Conservation (phyloP, 2,329 filamentous ascomycete species). For the Calonectria multiphialidica region DNA sequence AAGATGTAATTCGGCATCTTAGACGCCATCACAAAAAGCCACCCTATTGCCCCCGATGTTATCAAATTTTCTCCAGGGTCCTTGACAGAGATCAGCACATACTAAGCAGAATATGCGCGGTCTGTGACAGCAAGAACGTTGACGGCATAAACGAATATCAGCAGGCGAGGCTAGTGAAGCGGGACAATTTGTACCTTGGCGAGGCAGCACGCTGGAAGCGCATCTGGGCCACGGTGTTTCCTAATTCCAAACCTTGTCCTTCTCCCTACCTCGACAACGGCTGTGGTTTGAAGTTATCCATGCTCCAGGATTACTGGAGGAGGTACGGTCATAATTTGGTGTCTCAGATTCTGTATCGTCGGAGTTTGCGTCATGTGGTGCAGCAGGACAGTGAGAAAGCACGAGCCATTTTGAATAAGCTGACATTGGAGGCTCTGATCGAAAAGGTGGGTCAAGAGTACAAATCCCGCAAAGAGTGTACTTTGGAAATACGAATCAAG, state of each 20-base stretch:
- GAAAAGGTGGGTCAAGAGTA: neutral
- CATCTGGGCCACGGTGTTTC: neutral
- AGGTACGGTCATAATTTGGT: neutral
- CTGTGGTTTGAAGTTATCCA: neutral
- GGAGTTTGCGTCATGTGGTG: accelerated
- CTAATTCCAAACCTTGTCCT: neutral
- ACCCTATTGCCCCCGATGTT: neutral
- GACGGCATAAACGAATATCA: neutral
- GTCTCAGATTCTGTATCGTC: neutral
- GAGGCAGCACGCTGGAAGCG: neutral
- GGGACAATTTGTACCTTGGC: neutral
- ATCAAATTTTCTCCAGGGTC: neutral
- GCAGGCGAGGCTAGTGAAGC: neutral
- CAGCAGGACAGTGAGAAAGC: neutral
- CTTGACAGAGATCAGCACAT: neutral
- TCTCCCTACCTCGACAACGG: neutral
- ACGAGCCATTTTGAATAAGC: neutral
- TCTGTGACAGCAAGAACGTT: neutral
- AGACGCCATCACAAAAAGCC: neutral
- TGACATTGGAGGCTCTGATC: neutral
- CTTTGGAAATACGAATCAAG: neutral
- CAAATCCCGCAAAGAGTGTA: neutral
- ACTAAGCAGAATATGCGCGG: neutral
- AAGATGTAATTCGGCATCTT: neutral
- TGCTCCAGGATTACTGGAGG: neutral